phyloP scores from a whole-genome alignment of 179 eudicot genomes.

The Heliamphora ciliata region DNA sequence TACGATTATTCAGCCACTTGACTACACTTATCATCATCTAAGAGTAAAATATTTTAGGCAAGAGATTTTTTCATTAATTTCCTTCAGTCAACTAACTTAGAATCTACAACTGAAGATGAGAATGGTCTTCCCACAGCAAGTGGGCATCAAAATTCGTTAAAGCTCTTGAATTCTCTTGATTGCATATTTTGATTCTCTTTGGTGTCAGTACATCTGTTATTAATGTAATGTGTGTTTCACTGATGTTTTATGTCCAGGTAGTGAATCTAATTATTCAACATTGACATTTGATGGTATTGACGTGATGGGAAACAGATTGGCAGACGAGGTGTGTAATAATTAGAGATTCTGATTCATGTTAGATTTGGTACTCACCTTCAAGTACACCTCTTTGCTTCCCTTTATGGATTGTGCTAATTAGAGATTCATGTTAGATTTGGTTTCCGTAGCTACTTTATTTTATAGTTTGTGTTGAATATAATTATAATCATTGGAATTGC shows the following conservation, averaged over 20 bases:
- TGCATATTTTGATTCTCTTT: neutral
- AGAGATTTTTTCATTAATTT: neutral
- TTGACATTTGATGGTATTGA: constrained; percentile 91
- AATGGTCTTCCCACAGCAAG: neutral
- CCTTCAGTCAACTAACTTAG: neutral
- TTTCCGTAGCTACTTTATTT: neutral
- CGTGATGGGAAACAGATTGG: constrained; percentile 80
- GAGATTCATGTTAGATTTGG: neutral
- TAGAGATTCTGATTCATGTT: neutral
- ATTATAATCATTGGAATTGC: neutral
- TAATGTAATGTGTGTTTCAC: neutral
- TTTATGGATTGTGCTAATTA: neutral
- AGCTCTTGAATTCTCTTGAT: neutral
- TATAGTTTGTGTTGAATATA: neutral
- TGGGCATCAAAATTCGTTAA: neutral
- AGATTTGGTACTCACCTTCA: neutral
- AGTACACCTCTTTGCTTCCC: neutral
- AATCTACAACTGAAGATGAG: neutral
- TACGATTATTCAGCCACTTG: too few species aligned
- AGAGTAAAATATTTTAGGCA: neutral
- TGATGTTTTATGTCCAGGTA: constrained; percentile 41
- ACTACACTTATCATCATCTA: neutral
- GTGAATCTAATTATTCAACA: constrained; percentile 49
- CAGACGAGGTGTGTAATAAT: constrained; percentile 59
- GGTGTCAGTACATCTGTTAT: constrained; percentile 8